Evolutionary conservation across 768 basidiomycete species (phyloP).

Genomic region (Russula sp.): DNA sequence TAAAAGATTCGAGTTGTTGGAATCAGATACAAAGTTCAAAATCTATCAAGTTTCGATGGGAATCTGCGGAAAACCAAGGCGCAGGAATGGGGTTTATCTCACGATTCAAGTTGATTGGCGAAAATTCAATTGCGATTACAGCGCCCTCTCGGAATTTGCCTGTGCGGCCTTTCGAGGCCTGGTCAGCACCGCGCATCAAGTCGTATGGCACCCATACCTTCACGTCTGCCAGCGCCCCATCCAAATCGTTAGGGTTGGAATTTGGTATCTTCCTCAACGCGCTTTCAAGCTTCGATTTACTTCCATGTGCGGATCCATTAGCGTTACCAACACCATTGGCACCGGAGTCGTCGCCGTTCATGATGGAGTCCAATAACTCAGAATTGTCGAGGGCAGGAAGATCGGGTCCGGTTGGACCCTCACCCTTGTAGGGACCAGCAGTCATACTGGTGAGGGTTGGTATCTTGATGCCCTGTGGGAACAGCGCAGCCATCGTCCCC

Average conservation of each 20-base stretch:
- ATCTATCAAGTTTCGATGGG: background rate
- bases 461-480: constrained; percentile 22
- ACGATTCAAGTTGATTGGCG: background rate
- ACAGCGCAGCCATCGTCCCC: constrained; percentile 15
- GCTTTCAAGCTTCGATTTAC: constrained; percentile 19
- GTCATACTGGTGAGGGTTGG: constrained; percentile 18
- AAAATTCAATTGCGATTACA: constrained; percentile 4
- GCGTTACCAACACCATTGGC: background rate
- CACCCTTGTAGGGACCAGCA: constrained; percentile 22
- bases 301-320: background rate
- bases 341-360: background rate
- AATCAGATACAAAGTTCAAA: background rate
- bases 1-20: background rate
- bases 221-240: background rate
- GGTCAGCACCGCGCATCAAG: background rate
- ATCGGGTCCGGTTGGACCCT: constrained; percentile 16
- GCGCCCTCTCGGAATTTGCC: constrained; percentile 1
- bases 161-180: constrained; percentile 7
- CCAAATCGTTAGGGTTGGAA: background rate
- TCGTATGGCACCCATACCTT: constrained; percentile 9
- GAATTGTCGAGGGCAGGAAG: constrained; percentile 7
- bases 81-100: background rate
- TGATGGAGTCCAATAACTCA: background rate
- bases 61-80: background rate
- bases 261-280: constrained; percentile 15